Evolutionary conservation across 805 yeast species (phyloP), one percentile per base, ranked within the genome.

Genomic region (Wickerhamomyces rabaulensis): DNA sequence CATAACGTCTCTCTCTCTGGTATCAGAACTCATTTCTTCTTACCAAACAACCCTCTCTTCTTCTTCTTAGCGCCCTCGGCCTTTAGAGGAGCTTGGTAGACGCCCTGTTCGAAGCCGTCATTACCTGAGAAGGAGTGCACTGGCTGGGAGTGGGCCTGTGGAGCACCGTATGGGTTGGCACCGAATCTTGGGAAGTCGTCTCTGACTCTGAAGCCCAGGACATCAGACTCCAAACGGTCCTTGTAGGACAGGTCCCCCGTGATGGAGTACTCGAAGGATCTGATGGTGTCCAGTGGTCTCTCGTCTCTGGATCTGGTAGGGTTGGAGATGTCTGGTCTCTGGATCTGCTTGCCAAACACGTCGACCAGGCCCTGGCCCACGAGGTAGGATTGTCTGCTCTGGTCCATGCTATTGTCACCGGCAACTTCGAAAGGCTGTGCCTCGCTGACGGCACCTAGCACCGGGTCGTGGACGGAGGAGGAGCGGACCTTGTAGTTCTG

Each of bases 271-370:
- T 94, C 98, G 67, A 94, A 94, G 6, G 87, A 76, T 57, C 98
- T 76, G 59, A 94, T 91, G 2, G 99, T 94, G 65, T 95, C 99
- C 58, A 94, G 71, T 4, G 99, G 99, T 60, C 99, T 80, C 68
- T 94, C 99, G 65, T 91, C 92, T 66, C 99, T 79, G 19, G 86
- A 69, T 60, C 99, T 78, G 7, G 97, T 83, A 25, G 99, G 99
- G 63, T 94, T 94, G 35, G 96, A 88, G 55, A 85, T 74, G 64
- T 94, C 99, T 8, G 95, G 87, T 52, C 79, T 80, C 3, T 62
- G 62, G 58, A 94, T 94, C 7, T 84, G 80, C 49, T 78, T 78
- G 19, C 99, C 99, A 65, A 91, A 92, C 39, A 88, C 81, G 64
- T 94, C 99, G 55, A 78, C 79, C 57, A 81, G 61, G 25, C 82